Evolutionary conservation across 345 rosid species (phyloP).

Genomic region (Brassica juncea): DNA sequence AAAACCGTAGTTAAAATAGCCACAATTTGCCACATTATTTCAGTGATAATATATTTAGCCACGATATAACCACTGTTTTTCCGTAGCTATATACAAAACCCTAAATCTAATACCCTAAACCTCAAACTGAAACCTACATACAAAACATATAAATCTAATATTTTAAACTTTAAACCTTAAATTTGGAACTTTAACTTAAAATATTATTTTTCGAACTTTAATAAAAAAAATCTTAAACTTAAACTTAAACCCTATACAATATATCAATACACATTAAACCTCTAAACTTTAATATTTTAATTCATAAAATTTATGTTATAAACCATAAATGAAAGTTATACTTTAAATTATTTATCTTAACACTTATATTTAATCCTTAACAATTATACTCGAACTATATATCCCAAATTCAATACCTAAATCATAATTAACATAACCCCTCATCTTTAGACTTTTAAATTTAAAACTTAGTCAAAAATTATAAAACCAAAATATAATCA

Average conservation of each 20-base stretch:
- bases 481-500: too few species aligned
- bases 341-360: background rate
- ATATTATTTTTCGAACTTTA: too few species aligned
- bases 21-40: background rate
- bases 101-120: background rate
- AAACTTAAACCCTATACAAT: background rate
- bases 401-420: background rate
- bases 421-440: background rate
- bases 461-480: background rate
- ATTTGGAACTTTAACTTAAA: background rate
- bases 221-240: too few species aligned
- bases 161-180: background rate
- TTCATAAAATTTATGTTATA: too few species aligned
- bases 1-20: too few species aligned
- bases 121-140: too few species aligned
- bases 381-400: background rate
- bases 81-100: background rate
- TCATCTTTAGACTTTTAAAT: background rate
- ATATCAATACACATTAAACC: too few species aligned
- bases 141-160: background rate
- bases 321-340: background rate
- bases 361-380: background rate
- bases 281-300: too few species aligned
- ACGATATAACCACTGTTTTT: background rate
- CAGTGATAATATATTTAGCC: background rate